Conservation (phyloP, 2,329 filamentous ascomycete genomes). For the Alternaria ventricosa region DNA sequence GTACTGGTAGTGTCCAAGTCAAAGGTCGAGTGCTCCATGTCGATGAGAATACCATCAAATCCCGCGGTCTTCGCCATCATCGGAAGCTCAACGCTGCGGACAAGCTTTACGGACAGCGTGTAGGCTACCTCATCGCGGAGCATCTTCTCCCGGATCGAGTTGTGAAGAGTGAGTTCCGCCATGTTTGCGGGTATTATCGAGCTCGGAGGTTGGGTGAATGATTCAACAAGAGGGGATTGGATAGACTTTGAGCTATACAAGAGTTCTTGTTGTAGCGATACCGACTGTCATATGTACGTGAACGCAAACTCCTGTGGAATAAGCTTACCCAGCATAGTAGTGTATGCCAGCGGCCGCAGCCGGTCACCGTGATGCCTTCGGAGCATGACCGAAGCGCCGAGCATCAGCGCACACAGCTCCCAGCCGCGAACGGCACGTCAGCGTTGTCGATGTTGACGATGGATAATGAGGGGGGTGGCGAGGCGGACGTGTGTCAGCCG, state of each 20-base stretch:
- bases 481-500: neutral
- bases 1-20: conserved; percentile 41
- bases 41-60: conserved; percentile 53
- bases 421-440: neutral
- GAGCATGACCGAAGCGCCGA: neutral
- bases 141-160: conserved; percentile 40
- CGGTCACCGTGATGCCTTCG: neutral
- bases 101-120: conserved; percentile 41
- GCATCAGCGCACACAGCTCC: neutral
- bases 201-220: neutral
- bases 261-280: neutral
- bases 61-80: conserved; percentile 52
- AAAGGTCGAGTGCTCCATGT: conserved; percentile 55
- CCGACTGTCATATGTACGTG: neutral
- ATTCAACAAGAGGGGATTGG: neutral
- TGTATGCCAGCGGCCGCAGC: neutral
- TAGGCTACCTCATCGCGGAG: conserved; percentile 39
- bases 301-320: neutral
- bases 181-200: conserved; percentile 1
- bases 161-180: conserved; percentile 27
- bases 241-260: neutral
- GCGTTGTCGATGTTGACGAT: neutral
- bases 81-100: conserved; percentile 46
- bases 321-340: neutral
- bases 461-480: too few relatives aligned